Evolutionary conservation across 2,329 filamentous ascomycete species (phyloP).

Genomic region (Pseudomassariella vexata): DNA sequence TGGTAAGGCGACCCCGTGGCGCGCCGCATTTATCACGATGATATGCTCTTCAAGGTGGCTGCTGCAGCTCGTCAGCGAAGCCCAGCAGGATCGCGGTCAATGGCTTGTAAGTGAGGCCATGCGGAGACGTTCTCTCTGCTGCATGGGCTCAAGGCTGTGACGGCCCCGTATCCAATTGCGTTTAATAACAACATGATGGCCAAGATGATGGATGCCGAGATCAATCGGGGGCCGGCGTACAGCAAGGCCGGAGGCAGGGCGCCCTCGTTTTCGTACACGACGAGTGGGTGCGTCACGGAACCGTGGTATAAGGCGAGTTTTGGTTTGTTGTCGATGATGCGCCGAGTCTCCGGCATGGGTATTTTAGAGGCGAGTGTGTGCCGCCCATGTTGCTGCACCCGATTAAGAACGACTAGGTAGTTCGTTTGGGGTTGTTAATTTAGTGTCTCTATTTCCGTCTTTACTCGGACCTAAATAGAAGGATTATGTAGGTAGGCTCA

Average conservation of each 20-base stretch:
- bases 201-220: conserved; percentile 7
- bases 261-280: conserved; percentile 12
- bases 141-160: conserved; percentile 69
- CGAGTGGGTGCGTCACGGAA: conserved; percentile 6
- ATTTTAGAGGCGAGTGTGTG: conserved; percentile 6
- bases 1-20: conserved; percentile 51
- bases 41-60: conserved; percentile 59
- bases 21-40: conserved; percentile 63
- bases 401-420: conserved; percentile 13
- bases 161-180: conserved; percentile 67
- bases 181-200: conserved; percentile 5
- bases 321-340: conserved; percentile 12
- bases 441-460: too few species aligned
- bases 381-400: conserved; percentile 16
- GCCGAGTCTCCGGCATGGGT: conserved; percentile 7
- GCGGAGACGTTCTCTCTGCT: conserved; percentile 60
- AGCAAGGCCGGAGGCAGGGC: conserved; percentile 11
- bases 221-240: conserved; percentile 9
- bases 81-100: conserved; percentile 56
- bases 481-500: too few species aligned
- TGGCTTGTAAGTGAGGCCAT: conserved; percentile 77
- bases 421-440: too few species aligned
- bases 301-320: conserved; percentile 13
- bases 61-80: conserved; percentile 63
- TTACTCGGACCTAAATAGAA: too few species aligned